Evolutionary conservation across 2,329 filamentous ascomycete species (phyloP), one percentile per base, ranked within the genome.

Genomic region (Aureobasidium subglaciale): DNA sequence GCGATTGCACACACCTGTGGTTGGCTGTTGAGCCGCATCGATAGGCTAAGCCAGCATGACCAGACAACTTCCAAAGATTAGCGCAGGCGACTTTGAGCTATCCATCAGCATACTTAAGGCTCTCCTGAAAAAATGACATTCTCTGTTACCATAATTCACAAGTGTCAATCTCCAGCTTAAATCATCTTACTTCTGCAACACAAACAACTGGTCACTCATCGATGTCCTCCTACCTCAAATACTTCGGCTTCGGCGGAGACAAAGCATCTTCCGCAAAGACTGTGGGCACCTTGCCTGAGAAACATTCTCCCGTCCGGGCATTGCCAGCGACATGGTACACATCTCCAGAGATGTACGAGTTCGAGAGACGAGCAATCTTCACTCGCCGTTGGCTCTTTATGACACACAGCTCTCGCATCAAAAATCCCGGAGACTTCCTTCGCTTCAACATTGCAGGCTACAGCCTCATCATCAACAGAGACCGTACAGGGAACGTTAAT

Each of bases 301-400:
- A 49, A 10, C 30, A 49, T 7, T 35, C 29, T 35, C 45, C 45
- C 10, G 45, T 49, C 7, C 18, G 68, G 34, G 68, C 70, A 27
- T 61, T 75, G 7, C 71, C 73, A 5, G 66, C 73, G 27, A 72
- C 72, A 59, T 75, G 73, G 73, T 76, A 74, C 59, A 68, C 67
- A 32, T 71, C 65, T 5, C 62, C 64, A 11, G 68, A 68, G 20
- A 71, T 75, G 65, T 77, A 74, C 58, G 68, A 75, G 58, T 66
- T 76, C 9, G 74, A 76, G 58, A 64, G 73, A 15, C 68, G 73
- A 3, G 70, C 73, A 10, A 71, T 76, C 43, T 76, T 76, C 58
- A 82, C 79, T 34, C 72, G 74, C 61, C 75, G 77, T 62, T 82
- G 79, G 79, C 72, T 79, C 29, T 73, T 81, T 41, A 75, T 76